phyloP scores from a whole-genome alignment of 2,329 filamentous ascomycete genomes.

The Hawksworthiomyces lignivorus region DNA sequence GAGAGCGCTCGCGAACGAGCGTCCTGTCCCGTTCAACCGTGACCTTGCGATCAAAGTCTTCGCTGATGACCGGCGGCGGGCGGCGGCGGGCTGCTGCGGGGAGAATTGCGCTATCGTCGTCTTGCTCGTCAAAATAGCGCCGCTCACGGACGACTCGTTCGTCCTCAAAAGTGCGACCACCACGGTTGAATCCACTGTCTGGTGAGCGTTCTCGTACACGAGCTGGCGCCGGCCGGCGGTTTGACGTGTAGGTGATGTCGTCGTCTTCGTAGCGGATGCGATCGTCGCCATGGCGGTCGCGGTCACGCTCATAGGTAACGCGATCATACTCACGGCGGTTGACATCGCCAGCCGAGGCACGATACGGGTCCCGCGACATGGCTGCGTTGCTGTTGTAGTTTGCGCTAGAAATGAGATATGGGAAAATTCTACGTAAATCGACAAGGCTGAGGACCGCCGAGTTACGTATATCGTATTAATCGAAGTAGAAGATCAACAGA shows the following conservation, averaged over 20 bases:
- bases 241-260: slow-evolving; percentile 26
- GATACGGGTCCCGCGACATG: slow-evolving; percentile 14
- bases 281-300: slow-evolving; percentile 46
- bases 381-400: not conserved
- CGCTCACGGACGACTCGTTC: slow-evolving; percentile 40
- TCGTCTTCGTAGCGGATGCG: slow-evolving; percentile 41
- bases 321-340: slow-evolving; percentile 40
- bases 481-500: not conserved
- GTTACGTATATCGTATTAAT: too few relatives aligned
- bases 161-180: slow-evolving; percentile 38
- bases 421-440: too few relatives aligned
- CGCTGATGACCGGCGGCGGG: slow-evolving; percentile 19
- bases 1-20: not conserved
- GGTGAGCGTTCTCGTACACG: slow-evolving; percentile 29
- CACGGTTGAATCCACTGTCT: slow-evolving; percentile 1
- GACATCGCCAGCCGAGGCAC: slow-evolving; percentile 8
- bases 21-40: not conserved
- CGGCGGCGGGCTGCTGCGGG: slow-evolving; percentile 21
- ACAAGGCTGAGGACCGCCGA: too few relatives aligned
- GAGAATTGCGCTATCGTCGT: slow-evolving; percentile 6
- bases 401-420: too few relatives aligned
- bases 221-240: slow-evolving; percentile 15
- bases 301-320: slow-evolving; percentile 36
- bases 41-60: slow-evolving; percentile 48
- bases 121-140: slow-evolving; percentile 42